Evolutionary conservation across 352 stramenopile genomes (phyloP).

Genomic region (Phytopythium aichiense): DNA sequence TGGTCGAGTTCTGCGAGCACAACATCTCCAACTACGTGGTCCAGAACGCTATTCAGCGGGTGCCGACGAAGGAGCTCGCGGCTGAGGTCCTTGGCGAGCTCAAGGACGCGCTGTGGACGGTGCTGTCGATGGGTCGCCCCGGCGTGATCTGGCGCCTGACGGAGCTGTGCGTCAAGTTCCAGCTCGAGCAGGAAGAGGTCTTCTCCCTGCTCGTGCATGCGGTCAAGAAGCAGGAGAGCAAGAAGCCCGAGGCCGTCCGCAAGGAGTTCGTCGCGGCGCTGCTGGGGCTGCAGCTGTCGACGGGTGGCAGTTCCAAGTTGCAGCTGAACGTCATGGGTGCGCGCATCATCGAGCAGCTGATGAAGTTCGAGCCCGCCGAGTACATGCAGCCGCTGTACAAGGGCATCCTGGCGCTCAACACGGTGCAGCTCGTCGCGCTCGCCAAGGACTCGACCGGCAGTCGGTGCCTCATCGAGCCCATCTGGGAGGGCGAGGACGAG

Average conservation of each 20-base stretch:
- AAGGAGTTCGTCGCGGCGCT: conserved; percentile 64
- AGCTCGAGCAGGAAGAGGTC: conserved; percentile 44
- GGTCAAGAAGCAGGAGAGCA: conserved; percentile 72
- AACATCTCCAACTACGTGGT: conserved; percentile 83
- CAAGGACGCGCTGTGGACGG: conserved; percentile 52
- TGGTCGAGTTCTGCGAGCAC: conserved; percentile 71
- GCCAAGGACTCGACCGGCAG: conserved; percentile 78
- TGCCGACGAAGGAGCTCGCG: conserved; percentile 38
- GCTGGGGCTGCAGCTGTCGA: conserved; percentile 65
- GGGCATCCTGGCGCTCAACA: conserved; percentile 62
- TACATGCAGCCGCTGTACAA: conserved; percentile 51
- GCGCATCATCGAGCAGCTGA: conserved; percentile 66
- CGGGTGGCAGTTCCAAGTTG: conserved; percentile 44
- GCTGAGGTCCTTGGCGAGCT: conserved; percentile 55
- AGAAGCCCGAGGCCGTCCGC: conserved; percentile 66
- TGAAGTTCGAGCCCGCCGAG: conserved; percentile 54
- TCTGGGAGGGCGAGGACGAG: conserved; percentile 65
- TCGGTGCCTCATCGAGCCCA: conserved; percentile 70
- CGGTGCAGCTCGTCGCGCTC: conserved; percentile 60
- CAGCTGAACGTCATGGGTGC: conserved; percentile 77
- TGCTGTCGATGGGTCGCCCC: conserved; percentile 63
- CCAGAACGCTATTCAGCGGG: conserved; percentile 61
- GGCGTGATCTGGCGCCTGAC: conserved; percentile 77
- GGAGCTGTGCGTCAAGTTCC: conserved; percentile 67
- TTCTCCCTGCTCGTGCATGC: conserved; percentile 52